Conservation (phyloP, 2,329 filamentous ascomycete genomes). For the Byssoonygena ceratinophila region DNA sequence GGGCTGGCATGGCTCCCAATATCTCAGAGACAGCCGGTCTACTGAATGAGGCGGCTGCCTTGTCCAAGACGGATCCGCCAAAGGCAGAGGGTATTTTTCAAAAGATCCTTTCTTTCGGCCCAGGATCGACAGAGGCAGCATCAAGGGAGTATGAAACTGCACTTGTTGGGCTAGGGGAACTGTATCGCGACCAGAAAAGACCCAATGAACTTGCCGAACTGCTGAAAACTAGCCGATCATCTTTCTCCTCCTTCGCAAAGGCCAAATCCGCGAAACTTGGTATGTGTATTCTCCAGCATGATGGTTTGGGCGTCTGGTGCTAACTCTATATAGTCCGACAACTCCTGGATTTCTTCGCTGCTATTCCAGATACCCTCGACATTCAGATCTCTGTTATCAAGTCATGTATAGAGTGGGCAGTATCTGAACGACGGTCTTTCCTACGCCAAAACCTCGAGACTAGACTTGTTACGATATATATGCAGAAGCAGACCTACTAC, state of each 20-base stretch:
- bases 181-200: conserved; percentile 75
- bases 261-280: conserved; percentile 97
- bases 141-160: conserved; percentile 86
- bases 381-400: conserved; percentile 91
- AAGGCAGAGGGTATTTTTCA: conserved; percentile 84
- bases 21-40: conserved; percentile 47
- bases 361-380: conserved; percentile 89
- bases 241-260: conserved; percentile 93
- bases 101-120: conserved; percentile 75
- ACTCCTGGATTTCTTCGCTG: conserved; percentile 86
- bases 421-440: conserved; percentile 87
- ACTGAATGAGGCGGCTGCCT: conserved; percentile 80
- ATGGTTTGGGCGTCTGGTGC: background rate
- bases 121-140: conserved; percentile 73
- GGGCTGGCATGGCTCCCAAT: conserved; percentile 37
- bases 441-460: conserved; percentile 97
- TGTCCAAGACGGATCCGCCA: conserved; percentile 65
- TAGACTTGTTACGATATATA: conserved; percentile 83
- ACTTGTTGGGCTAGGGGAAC: conserved; percentile 75
- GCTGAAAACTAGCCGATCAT: conserved; percentile 78
- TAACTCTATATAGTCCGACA: conserved; percentile 60
- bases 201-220: conserved; percentile 77
- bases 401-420: conserved; percentile 99
- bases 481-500: conserved; percentile 96
- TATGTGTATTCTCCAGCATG: conserved; percentile 48